These are phyloP conservation scores for Boletus hoseneyae DNA, from an alignment of 1,284 basidiomycete species.

Conservation along the genomic window DNA sequence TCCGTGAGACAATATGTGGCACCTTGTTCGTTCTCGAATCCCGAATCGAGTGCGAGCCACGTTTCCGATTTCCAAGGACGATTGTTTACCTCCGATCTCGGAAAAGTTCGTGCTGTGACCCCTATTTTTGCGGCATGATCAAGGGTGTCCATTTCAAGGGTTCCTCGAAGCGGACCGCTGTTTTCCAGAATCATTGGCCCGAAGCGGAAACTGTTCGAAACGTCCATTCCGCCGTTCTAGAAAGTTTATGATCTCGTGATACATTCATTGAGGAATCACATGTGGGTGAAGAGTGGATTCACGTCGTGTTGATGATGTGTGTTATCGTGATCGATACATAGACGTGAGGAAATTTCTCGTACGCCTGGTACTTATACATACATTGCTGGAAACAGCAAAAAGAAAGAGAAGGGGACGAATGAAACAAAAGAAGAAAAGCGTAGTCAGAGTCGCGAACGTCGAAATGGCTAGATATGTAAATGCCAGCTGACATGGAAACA, in stretches of 20 bases:
- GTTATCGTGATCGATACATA: constrained; percentile 24
- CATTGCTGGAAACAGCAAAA: constrained; percentile 19
- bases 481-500: constrained; percentile 20
- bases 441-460: constrained; percentile 24
- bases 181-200: constrained; percentile 12
- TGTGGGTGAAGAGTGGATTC: constrained; percentile 9
- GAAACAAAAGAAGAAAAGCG: constrained; percentile 9
- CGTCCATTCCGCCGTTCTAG: constrained; percentile 18
- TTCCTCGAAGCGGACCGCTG: constrained; percentile 1
- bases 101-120: neutral
- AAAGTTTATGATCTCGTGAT: neutral
- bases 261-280: constrained; percentile 8
- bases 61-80: neutral
- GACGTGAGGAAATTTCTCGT: constrained; percentile 20
- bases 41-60: no score
- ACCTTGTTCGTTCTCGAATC: no score
- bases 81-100: no score
- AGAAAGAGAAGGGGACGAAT: constrained; percentile 6
- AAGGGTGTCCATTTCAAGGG: neutral
- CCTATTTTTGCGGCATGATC: constrained; percentile 2
- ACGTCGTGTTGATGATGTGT: constrained; percentile 1
- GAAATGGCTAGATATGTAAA: constrained; percentile 24
- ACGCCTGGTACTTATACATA: constrained; percentile 44
- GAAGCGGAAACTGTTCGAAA: neutral
- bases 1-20: no score